Evolutionary conservation across 495 filamentous ascomycete species (phyloP).

Genomic region (Podospora bellae-mahoneyi): DNA sequence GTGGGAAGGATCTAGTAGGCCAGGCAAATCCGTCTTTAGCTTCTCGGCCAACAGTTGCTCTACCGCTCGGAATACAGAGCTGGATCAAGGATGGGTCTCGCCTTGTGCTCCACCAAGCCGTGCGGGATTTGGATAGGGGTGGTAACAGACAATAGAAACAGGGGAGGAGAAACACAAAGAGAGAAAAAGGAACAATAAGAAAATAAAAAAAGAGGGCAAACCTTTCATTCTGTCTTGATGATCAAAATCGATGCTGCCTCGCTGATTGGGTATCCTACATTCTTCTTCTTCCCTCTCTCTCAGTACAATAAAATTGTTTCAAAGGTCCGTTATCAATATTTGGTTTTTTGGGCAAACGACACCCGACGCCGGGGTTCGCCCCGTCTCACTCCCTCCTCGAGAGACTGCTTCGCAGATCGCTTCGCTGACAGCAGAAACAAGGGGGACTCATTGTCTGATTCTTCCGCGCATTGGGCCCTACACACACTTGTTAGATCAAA

Average conservation of each 20-base stretch:
- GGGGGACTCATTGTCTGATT: neutral
- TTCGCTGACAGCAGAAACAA: neutral
- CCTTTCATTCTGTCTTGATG: neutral
- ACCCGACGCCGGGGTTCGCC: neutral
- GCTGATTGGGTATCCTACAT: constrained; percentile 18
- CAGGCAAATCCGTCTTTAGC: neutral
- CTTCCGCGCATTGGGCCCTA: neutral
- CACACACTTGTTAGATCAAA: neutral
- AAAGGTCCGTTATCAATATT: neutral
- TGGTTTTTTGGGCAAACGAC: neutral
- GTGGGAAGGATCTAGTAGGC: neutral
- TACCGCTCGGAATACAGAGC: constrained; percentile 65
- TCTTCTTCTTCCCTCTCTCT: neutral
- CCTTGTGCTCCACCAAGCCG: constrained; percentile 62
- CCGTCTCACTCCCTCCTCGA: constrained; percentile 12
- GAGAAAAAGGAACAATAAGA: constrained; percentile 9
- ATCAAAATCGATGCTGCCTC: neutral
- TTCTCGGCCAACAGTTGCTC: constrained; percentile 32
- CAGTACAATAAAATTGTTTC: neutral
- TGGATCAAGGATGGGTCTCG: constrained; percentile 58
- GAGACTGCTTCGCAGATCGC: constrained; percentile 4
- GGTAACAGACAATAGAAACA: neutral
- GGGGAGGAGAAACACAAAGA: constrained; percentile 3
- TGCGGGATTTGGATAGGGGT: constrained; percentile 36
- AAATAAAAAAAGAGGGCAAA: constrained; percentile 3